A percentile compares a stretch with the other conserved stretches of the same genome.
These are phyloP conservation scores for Cyberlindnera galapagoensis DNA, from an alignment of 805 yeast genomes.

Conservation along the genomic window DNA sequence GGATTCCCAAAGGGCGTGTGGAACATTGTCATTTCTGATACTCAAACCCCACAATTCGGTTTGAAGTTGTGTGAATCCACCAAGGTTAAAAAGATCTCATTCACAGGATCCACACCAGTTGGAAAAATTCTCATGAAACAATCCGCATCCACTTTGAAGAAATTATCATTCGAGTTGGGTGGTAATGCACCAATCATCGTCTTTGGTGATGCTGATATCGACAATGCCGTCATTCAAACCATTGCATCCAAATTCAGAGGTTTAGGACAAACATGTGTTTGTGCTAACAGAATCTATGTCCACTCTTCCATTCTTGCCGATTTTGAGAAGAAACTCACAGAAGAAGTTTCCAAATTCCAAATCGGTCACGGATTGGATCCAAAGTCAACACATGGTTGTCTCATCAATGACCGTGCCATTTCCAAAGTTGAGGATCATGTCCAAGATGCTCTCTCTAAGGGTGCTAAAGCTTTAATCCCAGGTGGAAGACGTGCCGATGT, in stretches of 20 bases:
- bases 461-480: constrained; percentile 42
- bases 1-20: constrained; percentile 56
- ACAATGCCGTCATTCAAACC: constrained; percentile 46
- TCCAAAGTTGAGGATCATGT: constrained; percentile 48
- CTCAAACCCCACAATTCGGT: constrained; percentile 48
- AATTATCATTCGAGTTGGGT: constrained; percentile 57
- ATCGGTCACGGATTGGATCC: constrained; percentile 52
- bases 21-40: constrained; percentile 44
- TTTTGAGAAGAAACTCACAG: constrained; percentile 38
- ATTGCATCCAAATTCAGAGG: constrained; percentile 53
- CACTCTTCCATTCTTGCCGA: constrained; percentile 44
- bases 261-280: constrained; percentile 62
- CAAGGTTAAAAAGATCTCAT: constrained; percentile 48
- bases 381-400: constrained; percentile 48
- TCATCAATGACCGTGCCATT: constrained; percentile 46
- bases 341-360: constrained; percentile 38
- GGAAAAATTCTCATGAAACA: constrained; percentile 56
- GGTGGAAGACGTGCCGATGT: constrained; percentile 48
- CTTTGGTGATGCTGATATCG: constrained; percentile 54
- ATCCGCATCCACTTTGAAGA: constrained; percentile 50
- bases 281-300: constrained; percentile 54
- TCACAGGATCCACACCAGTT: constrained; percentile 59
- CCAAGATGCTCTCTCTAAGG: constrained; percentile 46
- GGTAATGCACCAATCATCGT: constrained; percentile 64
- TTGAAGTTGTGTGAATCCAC: constrained; percentile 41